Percentiles rank a stretch among this genome's conserved stretches.
Evolutionary conservation across 768 basidiomycete species (phyloP).

Genomic region (Pulveroboletus sp.): DNA sequence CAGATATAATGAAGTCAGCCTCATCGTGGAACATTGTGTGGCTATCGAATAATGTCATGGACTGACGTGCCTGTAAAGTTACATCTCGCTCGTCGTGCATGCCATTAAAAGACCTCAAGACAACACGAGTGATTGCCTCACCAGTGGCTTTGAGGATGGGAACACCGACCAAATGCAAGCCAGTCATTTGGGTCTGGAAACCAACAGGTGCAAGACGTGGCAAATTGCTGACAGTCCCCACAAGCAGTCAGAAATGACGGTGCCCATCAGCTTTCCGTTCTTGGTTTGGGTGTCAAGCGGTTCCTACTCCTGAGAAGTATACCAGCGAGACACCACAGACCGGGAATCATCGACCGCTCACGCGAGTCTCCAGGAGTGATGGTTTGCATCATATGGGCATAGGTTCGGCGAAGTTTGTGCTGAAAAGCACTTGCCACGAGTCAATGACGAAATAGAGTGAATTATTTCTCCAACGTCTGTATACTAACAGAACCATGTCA

Average conservation of each 20-base stretch:
- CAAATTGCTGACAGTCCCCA: neutral
- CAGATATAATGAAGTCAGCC: neutral
- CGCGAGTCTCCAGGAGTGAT: conserved; percentile 33
- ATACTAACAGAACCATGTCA: conserved; percentile 8
- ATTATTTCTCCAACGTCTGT: conserved; percentile 5
- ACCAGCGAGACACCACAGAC: conserved; percentile 38
- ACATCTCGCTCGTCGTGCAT: neutral
- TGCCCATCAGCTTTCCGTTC: conserved; percentile 60
- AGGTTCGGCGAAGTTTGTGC: neutral
- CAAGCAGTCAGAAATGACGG: neutral
- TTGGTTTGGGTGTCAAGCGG: conserved; percentile 39
- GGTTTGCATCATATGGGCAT: conserved; percentile 39
- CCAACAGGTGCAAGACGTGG: neutral
- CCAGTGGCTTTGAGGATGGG: neutral
- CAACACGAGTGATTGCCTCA: neutral
- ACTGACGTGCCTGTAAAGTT: neutral
- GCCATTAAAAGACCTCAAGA: neutral
- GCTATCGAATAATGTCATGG: neutral
- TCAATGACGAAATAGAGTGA: neutral
- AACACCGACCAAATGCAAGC: neutral
- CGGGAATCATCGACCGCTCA: conserved; percentile 37
- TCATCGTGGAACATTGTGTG: neutral
- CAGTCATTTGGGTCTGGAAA: neutral
- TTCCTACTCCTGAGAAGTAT: conserved; percentile 40
- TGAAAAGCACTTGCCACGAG: neutral